Base-by-base conservation (phyloP, 2,329 filamentous ascomycete genomes). In the Microcyclosporella mali region DNA sequence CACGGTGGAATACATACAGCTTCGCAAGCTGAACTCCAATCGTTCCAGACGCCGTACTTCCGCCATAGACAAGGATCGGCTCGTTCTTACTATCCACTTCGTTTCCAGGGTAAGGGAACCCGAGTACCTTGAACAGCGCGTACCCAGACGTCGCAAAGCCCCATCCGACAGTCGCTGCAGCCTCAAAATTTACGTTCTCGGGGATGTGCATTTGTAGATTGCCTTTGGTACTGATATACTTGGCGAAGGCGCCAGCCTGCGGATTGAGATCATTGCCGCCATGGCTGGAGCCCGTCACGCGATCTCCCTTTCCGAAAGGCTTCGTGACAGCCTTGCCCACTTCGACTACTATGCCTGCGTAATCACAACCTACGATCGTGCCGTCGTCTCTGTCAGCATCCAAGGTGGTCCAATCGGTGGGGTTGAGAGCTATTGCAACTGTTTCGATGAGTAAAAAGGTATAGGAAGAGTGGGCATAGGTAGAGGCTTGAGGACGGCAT, bases 351-450 rank as follows among this genome's bases (percentile, higher is more conserved):
- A 68, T 57, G 16, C 76, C 75, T 6, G 74, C 62, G 46, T 69
- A 77, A 55, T 79, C 75, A 45, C 70, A 74, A n/a, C 76, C 77
- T 2, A 68, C 53, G 4, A 72, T 58, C 1, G 64, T 57, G 6
- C 70, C 72, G 0, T 61, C 51, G 1, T 55, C 52, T 2, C 58
- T 49, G 2, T 57, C 15, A 17, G 45, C 42, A 4, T 66, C 64
- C 17, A 74, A 49, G 41, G 70, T 66, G 50, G 74, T 76, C 70
- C 70, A 75, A 53, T 78, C 75, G 0, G 72, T 73, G 1, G 75
- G 74, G 48, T 78, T 78, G 17, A 77, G 54, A 3, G 71, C 75
- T 1, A 75, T 66, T 3, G 66, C 66, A 10, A 65, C 64, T 3
- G 65, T 70, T 47, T 70, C 72, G 39, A 78, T 66, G 10, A 74